phyloP scores from a whole-genome alignment of 1,139 yeast genomes.

The Saccharomyces pastorianus region DNA sequence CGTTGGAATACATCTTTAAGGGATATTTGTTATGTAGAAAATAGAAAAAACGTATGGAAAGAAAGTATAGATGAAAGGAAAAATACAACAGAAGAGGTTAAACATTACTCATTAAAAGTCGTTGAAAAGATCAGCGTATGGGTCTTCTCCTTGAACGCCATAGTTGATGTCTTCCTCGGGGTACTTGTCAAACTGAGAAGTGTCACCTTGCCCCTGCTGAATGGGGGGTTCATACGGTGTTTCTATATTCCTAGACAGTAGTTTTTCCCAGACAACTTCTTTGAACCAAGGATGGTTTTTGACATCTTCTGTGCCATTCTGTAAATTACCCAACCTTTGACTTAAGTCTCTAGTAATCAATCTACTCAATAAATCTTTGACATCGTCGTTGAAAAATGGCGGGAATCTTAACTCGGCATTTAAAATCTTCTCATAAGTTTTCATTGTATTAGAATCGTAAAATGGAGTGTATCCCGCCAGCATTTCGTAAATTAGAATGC shows the following conservation, averaged over 20 bases:
- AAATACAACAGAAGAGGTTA: background rate
- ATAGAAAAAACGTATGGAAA: background rate
- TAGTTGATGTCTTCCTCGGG: constrained; percentile 88
- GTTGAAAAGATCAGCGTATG: constrained; percentile 60
- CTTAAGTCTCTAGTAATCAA: constrained; percentile 83
- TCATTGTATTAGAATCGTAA: no score
- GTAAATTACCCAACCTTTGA: constrained; percentile 79
- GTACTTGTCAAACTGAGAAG: constrained; percentile 83
- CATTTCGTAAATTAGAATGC: no score
- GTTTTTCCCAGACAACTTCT: constrained; percentile 54
- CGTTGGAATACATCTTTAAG: background rate
- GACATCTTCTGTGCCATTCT: constrained; percentile 80
- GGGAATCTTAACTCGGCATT: no score
- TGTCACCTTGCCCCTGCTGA: constrained; percentile 89
- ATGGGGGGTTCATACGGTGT: constrained; percentile 97
- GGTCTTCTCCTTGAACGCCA: constrained; percentile 71
- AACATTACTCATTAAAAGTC: constrained; percentile 47
- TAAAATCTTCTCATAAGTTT: no score
- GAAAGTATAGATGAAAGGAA: background rate
- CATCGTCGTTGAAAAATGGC: constrained; percentile 74
- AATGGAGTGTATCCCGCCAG: no score
- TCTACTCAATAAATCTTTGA: constrained; percentile 64
- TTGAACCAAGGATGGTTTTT: no score
- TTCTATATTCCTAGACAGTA: constrained; percentile 78
- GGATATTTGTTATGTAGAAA: background rate